Evolutionary conservation across 306 rosid genomes (phyloP), one percentile per base, ranked within the genome.

Genomic region (apple (Malus domestica)): DNA sequence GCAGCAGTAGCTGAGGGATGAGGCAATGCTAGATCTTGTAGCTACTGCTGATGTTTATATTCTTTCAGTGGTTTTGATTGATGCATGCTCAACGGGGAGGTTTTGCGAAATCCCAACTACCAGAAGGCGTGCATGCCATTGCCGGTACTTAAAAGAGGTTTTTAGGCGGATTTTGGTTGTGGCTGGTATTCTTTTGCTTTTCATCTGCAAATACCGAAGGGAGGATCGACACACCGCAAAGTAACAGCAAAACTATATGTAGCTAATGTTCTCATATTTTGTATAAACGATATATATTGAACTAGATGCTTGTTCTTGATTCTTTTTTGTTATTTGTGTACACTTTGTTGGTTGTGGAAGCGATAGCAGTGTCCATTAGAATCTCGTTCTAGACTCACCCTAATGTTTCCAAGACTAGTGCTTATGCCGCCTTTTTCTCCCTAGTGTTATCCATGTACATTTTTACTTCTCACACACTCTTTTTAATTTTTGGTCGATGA

Each of bases 31-130:
- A 74, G 77, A 59, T 52, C 33, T 68, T 46, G 72, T 67, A 80
- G 85, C 81, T 68, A 72, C 52, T 57, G 80, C 76, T 76, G 65
- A 76, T 87, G 82, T 77, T 23, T 51, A 3, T 3, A 76, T 87
- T 85, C 85, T 78, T 78, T 80, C 44, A 49, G 78, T 72, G 72
- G 75, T 72, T 68, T 68, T 32, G 72, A 64, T 75, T 60, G 18
- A 42, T 76, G 76, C 4, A 23, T 32, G 32, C 60, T 55, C 52
- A 54, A 63, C 68, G n/a, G 35, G 65, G 64, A 57, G 51, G 66
- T 30, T 72, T 35, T 8, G 30, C 51, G 38, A 45, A 55, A 58
- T 58, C 77, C 45, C 27, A 23, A 44, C 68, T 19, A 68, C 73
- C 49, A 27, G 58, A 64, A 32, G 22, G 33, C 13, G 15, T 32